Base-by-base conservation (phyloP, 306 rosid genomes). In the Chamaecrista fasciculata region DNA sequence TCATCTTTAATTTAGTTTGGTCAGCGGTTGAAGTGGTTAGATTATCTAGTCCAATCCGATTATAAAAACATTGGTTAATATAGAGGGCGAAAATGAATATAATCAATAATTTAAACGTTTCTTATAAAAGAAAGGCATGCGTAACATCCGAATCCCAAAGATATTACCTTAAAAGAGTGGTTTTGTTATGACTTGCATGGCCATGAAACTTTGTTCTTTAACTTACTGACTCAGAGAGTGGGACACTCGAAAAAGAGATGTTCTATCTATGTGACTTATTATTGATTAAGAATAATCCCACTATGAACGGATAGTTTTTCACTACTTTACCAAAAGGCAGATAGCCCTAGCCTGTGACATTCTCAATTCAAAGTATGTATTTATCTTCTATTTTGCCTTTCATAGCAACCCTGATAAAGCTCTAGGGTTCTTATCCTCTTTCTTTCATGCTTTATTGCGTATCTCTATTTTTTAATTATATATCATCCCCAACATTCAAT, bases 391-490 rank as follows among this genome's bases (percentile, higher is more conserved):
- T n/a, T 14, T 51, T 50, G 42, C 50, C 70, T 68, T 68, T 75
- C 5, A 67, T 59, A 33, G 28, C 37, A 31, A 36, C 7, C 42
- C 42, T 8, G 7, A 29, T n/a, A 48, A 63, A 67, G 50, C 14
- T 49, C n/a, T n/a, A n/a, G 21, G 42, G 59, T 70, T 73, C 76
- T 80, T 85, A 82, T 85, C 87, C 37, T 43, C 49, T 71, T 29
- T 20, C 55, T n/a, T n/a, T n/a, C n/a, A 70, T 58, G 58, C 46
- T 7, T 40, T 3, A n/a, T 53, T 21, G 31, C 23, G 44, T 8
- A 47, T 33, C 6, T 49, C 19, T 44, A 46, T 18, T 50, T 25
- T n/a, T n/a, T n/a, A n/a, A n/a, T n/a, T n/a, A n/a, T n/a, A n/a
- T n/a, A n/a, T n/a, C n/a, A n/a, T n/a, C n/a, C n/a, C n/a, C n/a